Evolutionary conservation across 805 yeast genomes (phyloP), one percentile per base, ranked within the genome.

Genomic region (Cyberlindnera veronae): DNA sequence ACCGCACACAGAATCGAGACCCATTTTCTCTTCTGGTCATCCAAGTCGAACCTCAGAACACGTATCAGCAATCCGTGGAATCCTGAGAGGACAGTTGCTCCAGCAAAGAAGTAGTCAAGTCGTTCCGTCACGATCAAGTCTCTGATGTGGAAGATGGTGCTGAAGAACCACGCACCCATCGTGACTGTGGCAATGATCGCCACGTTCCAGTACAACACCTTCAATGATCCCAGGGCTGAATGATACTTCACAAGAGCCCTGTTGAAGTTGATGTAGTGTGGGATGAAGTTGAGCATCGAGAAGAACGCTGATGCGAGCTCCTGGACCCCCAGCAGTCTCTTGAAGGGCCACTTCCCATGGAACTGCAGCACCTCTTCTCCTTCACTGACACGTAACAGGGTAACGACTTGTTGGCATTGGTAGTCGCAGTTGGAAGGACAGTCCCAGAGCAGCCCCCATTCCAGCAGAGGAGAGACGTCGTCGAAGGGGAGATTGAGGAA

Each of bases 281-380:
- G 86, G 12, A 79, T 42, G 45, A 80, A 74, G 54, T 84, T 84
- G 17, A 76, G 70, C 5, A 84, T 53, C n/a, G 95, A 84, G 60
- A 93, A 91, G 2, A 88, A 16, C 1, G 84, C 79, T 12, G 95
- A 82, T 18, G 81, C 85, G 0, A 88, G 65, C 58, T 93, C 99
- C 61, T 93, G 99, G 11, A 84, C 67, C 0, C 95, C 95, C n/a
- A 72, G 62, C 0, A 84, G 56, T 36, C 99, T 71, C 14, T 68
- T 46, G 55, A 93, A 93, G 3, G 98, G 98, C 99, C 99, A 93
- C 65, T 93, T 93, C 0, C 99, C 99, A 61, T 93, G 96, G 64
- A 87, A 93, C 60, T 93, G 99, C 29, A 72, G 72, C 0, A 87
- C 66, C 41, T 78, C 81, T 44, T 73, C 69, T n/a, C 71, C 68